These are phyloP conservation scores for Sclerotinia sclerotiorum DNA, from an alignment of 2,329 filamentous ascomycete genomes.

Conservation along the genomic window DNA sequence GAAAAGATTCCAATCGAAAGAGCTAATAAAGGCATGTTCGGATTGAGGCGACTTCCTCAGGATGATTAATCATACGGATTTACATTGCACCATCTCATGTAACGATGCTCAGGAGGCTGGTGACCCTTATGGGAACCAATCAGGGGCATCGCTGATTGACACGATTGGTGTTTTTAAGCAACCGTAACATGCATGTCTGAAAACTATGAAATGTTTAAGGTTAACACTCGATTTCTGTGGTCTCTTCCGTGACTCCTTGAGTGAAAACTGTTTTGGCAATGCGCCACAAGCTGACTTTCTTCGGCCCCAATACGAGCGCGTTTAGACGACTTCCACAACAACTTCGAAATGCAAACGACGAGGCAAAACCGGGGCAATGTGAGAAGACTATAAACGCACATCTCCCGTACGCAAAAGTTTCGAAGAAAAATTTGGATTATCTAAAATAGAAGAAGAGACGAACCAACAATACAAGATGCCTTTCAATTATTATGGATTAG, in stretches of 20 bases:
- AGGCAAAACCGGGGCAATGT: neutral
- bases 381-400: neutral
- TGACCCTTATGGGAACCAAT: neutral
- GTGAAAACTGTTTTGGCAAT: neutral
- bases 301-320: neutral
- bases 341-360: neutral
- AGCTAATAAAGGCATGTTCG: slow-evolving; percentile 21
- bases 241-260: neutral
- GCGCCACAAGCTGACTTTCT: neutral
- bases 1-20: slow-evolving; percentile 23
- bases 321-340: neutral
- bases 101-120: neutral
- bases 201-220: neutral
- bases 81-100: neutral
- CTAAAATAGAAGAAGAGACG: neutral
- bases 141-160: neutral
- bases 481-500: too few relatives aligned
- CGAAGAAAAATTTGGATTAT: neutral
- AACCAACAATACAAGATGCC: slow-evolving; percentile 2
- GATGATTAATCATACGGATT: neutral
- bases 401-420: neutral
- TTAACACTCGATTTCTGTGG: neutral
- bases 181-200: neutral
- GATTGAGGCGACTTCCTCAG: neutral
- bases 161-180: neutral